Evolutionary conservation across 345 rosid genomes (phyloP), one percentile per base, ranked within the genome.

Genomic region (Stellera chamaejasme): DNA sequence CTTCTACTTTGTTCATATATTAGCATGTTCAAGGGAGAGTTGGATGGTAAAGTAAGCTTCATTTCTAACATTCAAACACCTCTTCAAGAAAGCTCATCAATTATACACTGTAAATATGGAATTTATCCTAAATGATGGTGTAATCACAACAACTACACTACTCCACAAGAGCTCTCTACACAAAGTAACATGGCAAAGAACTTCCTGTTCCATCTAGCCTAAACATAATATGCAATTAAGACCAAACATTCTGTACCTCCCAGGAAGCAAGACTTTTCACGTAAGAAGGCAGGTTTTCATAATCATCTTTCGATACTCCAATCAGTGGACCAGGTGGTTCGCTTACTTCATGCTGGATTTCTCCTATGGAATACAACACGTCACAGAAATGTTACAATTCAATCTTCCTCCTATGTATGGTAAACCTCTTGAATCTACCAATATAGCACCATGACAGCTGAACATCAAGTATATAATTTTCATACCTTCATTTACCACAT

Each of bases 191-290:
- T 15, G 19, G 42, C 32, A 15, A 32, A 45, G 27, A 19, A 51
- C n/a, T 26, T 45, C 50, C 5, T 19, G 27, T 43, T 57, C 56
- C 58, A 51, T 27, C 11, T 1, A 28, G 11, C 39, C 5, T 32
- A 58, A n/a, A 11, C 43, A 6, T 13, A 52, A 7, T 26, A 41
- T 10, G 15, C 27, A 52, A 50, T 11, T 16, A 54, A 63, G 56
- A 46, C 28, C 14, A 45, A 44, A 47, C 46, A 27, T 19, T 28
- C 10, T 60, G 11, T 82, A 91, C 98, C 98, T 91, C 96, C 96
- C 98, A 88, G 45, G 98, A 70, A 25, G 90, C 72, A 52, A 88
- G 77, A 60, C 67, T 63, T 71, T 75, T 79, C 79, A 88, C 70
- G 71, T 76, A 83, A 52, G 98, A 80, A 27, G 92, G 96, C 49